Base-by-base conservation (phyloP, 768 basidiomycete species). In the Suillus clintonianus region DNA sequence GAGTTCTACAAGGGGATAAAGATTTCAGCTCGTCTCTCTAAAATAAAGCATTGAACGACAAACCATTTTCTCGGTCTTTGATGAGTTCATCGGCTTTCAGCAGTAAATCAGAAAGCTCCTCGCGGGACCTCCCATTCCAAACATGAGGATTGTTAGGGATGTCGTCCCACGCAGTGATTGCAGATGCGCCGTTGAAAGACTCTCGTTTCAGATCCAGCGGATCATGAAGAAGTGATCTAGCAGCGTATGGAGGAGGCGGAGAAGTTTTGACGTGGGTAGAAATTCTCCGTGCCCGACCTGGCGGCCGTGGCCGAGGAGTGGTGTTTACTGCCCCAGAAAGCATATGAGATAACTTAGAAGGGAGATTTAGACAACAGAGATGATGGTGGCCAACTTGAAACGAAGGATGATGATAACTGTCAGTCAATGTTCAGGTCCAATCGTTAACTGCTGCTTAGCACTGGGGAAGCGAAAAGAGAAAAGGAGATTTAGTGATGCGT, bases 61-160 rank as follows among this genome's bases (percentile, higher is more conserved):
- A 72, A 91, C 93, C 92, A 66, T 83, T 84, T 77, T 91, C 92
- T 43, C 92, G 82, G 63, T 88, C 86, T 72, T 86, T 89, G 67
- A 95, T 93, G 55, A 94, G 79, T 64, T 80, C 86, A 66, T 90
- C 89, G 0, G 92, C 93, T 72, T 88, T 87, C 51, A 86, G 76
- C 41, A 95, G 82, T 48, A 94, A 79, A 48, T 83, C 83, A 5
- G 87, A 81, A 51, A 95, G 81, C 68, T 92, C 90, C 69, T 89
- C 91, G 43, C 86, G 82, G n/a, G 90, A 90, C 70, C 79, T 84
- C 66, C 88, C 89, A 64, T 83, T 80, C 88, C 87, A 87, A 27
- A 82, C 80, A 30, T 81, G 77, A 24, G 74, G 67, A 57, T 64
- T 68, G 59, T 42, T 64, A 67, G 8, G 66, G 63, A 43, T 61